phyloP scores from a whole-genome alignment of 345 rosid genomes.

The Rhizophora apiculata region DNA sequence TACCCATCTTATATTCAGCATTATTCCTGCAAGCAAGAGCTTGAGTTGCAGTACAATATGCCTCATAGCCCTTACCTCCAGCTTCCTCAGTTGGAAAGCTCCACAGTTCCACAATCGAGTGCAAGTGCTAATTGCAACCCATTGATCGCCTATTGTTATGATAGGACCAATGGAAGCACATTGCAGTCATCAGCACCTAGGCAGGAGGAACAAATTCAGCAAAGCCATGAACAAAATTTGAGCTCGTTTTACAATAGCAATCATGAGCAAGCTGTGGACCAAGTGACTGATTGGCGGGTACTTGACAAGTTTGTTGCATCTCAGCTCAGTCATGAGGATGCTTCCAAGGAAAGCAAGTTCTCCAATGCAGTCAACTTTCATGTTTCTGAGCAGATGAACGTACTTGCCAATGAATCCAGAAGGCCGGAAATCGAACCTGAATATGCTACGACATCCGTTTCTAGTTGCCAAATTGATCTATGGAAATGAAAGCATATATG shows the following conservation, averaged over 20 bases:
- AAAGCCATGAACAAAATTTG: slow-evolving; percentile 47
- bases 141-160: slow-evolving; percentile 37
- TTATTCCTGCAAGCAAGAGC: slow-evolving; percentile 79
- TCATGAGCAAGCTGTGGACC: slow-evolving; percentile 59
- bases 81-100: slow-evolving; percentile 81
- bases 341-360: slow-evolving; percentile 34
- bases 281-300: slow-evolving; percentile 91
- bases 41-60: slow-evolving; percentile 52
- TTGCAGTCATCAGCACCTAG: slow-evolving; percentile 57
- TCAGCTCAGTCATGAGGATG: slow-evolving; percentile 86
- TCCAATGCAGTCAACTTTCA: slow-evolving; percentile 34
- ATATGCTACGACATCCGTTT: slow-evolving; percentile 58
- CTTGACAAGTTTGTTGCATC: slow-evolving; percentile 96
- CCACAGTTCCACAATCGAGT: slow-evolving; percentile 52
- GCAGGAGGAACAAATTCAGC: slow-evolving; percentile 52
- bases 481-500: slow-evolving; percentile 63
- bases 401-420: slow-evolving; percentile 37
- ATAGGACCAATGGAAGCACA: slow-evolving; percentile 47
- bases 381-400: slow-evolving; percentile 40
- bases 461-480: slow-evolving; percentile 75
- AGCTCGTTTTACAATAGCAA: slow-evolving; percentile 38
- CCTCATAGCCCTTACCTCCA: slow-evolving; percentile 61
- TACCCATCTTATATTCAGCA: slow-evolving; percentile 45
- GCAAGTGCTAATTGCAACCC: slow-evolving; percentile 47
- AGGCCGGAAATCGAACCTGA: slow-evolving; percentile 55